A percentile compares a stretch with the other conserved stretches of the same genome.
Conservation (phyloP, 106 monocot species). For the Phalaenopsis aphrodite region DNA sequence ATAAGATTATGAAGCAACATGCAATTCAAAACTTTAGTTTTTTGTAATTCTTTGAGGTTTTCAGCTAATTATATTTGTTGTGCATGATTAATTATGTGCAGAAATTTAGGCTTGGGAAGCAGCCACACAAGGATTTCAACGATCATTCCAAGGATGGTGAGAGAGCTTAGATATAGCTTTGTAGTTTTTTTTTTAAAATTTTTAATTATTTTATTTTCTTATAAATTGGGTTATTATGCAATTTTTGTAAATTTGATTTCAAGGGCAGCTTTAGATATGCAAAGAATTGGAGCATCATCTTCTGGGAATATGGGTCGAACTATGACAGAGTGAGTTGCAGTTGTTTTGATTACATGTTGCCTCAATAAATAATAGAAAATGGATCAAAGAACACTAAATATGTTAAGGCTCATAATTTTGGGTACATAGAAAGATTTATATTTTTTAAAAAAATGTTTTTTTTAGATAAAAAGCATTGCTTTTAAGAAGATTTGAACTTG, state of each 20-base stretch:
- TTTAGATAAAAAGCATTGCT: too few relatives aligned
- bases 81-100: slow-evolving; percentile 8
- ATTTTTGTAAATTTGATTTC: background rate
- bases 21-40: background rate
- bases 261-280: slow-evolving; percentile 45
- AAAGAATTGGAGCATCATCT: slow-evolving; percentile 53
- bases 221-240: background rate
- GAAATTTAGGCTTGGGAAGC: slow-evolving; percentile 78
- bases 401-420: too few relatives aligned
- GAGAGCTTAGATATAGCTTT: background rate
- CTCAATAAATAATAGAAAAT: too few relatives aligned
- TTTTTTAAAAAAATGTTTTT: too few relatives aligned
- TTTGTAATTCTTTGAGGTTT: too few relatives aligned
- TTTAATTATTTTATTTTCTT: background rate
- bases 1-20: too few relatives aligned
- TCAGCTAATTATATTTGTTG: background rate
- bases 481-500: too few relatives aligned
- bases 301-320: slow-evolving; percentile 57
- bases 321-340: slow-evolving; percentile 49
- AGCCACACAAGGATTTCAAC: slow-evolving; percentile 59
- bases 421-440: too few relatives aligned
- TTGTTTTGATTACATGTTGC: too few relatives aligned
- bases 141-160: slow-evolving; percentile 63
- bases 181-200: too few relatives aligned
- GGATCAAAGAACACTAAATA: too few relatives aligned